phyloP scores from a whole-genome alignment of 2,329 filamentous ascomycete species.

The Aspergillus chevalieri region DNA sequence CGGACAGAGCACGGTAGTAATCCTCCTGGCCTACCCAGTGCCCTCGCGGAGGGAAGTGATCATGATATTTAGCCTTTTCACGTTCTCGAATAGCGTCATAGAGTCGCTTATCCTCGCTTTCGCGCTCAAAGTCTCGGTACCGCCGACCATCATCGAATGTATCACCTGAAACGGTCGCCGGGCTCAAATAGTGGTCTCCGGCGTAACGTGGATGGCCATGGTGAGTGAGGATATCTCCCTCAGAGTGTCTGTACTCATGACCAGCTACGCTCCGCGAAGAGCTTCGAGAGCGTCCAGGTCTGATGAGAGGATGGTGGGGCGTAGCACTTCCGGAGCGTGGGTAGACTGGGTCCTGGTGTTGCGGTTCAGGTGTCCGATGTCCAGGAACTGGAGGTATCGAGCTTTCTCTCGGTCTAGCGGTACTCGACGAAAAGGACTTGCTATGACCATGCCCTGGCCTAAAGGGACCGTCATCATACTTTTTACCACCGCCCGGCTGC shows the following conservation, averaged over 20 bases:
- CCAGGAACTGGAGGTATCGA: slow-evolving; percentile 54
- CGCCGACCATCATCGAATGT: slow-evolving; percentile 18
- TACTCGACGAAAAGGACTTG: slow-evolving; percentile 20
- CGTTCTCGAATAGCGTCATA: slow-evolving; percentile 24
- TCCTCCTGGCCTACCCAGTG: slow-evolving; percentile 30
- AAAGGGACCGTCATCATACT: slow-evolving; percentile 39
- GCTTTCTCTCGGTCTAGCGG: slow-evolving; percentile 49
- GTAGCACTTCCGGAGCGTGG: slow-evolving; percentile 14
- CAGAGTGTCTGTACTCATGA: slow-evolving; percentile 31
- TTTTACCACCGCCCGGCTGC: slow-evolving; percentile 54
- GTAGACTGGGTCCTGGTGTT: slow-evolving; percentile 19
- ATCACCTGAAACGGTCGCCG: slow-evolving; percentile 16
- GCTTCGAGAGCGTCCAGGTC: slow-evolving; percentile 21
- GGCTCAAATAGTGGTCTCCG: slow-evolving; percentile 21
- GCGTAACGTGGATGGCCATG: slow-evolving; percentile 14
- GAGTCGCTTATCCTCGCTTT: slow-evolving; percentile 16
- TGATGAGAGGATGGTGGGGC: slow-evolving; percentile 9
- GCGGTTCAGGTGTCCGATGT: slow-evolving; percentile 55
- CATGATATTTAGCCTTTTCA: slow-evolving; percentile 19
- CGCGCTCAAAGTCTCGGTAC: slow-evolving; percentile 23
- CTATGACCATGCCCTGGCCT: slow-evolving; percentile 13
- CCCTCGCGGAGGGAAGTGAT: slow-evolving; percentile 16
- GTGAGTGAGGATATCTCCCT: slow-evolving; percentile 25
- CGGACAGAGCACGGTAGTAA: slow-evolving; percentile 32
- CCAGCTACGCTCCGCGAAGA: slow-evolving; percentile 23